Conservation (phyloP, 257 asterid species). For the Scutellaria baicalensis region DNA sequence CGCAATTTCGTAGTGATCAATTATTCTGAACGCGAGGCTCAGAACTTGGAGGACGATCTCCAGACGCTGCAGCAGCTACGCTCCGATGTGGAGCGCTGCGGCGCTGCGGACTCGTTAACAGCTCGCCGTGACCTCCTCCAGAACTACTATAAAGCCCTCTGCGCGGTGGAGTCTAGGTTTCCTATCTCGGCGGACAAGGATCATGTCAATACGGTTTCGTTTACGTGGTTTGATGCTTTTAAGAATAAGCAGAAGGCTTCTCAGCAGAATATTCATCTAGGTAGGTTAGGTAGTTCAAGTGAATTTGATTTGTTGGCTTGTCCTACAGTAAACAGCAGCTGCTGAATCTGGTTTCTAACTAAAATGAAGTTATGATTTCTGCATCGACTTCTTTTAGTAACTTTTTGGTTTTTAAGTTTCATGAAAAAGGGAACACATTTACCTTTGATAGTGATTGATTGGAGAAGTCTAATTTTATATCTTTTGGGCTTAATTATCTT, state of each 20-base stretch:
- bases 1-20: conserved; percentile 61
- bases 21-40: conserved; percentile 88
- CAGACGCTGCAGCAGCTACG: conserved; percentile 62
- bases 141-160: conserved; percentile 80
- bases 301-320: background rate
- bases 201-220: conserved; percentile 65
- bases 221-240: conserved; percentile 89
- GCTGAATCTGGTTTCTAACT: background rate
- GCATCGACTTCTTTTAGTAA: background rate
- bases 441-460: background rate
- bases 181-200: conserved; percentile 84
- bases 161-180: conserved; percentile 84
- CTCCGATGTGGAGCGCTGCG: conserved; percentile 61
- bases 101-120: conserved; percentile 42
- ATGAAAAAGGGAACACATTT: background rate
- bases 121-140: conserved; percentile 83
- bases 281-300: conserved; percentile 28
- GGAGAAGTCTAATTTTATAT: background rate
- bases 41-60: conserved; percentile 75
- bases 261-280: conserved; percentile 79
- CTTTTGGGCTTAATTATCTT: conserved; percentile 9
- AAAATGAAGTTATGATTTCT: background rate
- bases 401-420: background rate
- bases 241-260: conserved; percentile 65
- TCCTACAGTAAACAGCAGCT: background rate